Conservation (phyloP, 2,329 filamentous ascomycete species). For the Mollisiaceae sp. region DNA sequence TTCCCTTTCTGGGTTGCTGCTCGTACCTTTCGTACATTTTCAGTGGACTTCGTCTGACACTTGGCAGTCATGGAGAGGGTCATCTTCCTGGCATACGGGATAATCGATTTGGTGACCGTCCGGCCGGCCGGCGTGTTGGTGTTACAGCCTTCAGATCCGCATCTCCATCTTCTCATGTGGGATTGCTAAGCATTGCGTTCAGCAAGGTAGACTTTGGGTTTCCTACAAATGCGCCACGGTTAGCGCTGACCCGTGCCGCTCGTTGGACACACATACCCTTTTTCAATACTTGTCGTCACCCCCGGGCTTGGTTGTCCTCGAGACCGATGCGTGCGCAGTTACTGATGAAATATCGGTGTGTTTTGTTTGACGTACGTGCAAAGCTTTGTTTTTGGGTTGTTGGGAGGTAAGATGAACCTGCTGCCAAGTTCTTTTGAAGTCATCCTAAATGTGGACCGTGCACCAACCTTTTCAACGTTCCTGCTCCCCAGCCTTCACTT, state of each 20-base stretch:
- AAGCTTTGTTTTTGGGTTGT: not conserved
- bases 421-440: not conserved
- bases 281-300: not conserved
- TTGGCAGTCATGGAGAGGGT: not conserved
- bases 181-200: not conserved
- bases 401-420: not conserved
- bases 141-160: too few species aligned
- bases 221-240: not conserved
- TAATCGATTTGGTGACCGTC: not conserved
- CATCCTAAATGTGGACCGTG: not conserved
- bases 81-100: not conserved
- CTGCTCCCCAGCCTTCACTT: too few species aligned
- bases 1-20: not conserved
- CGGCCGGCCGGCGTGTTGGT: not conserved
- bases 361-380: not conserved
- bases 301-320: not conserved
- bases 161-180: not conserved
- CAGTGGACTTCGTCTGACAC: not conserved
- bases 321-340: constrained; percentile 2
- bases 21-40: not conserved
- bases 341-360: not conserved
- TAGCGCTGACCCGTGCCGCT: not conserved
- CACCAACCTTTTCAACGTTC: not conserved
- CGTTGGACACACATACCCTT: not conserved
- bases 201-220: not conserved